Evolutionary conservation across 176 grass and related monocot species (phyloP), one percentile per base, ranked within the genome.

Genomic region (Poa annua): DNA sequence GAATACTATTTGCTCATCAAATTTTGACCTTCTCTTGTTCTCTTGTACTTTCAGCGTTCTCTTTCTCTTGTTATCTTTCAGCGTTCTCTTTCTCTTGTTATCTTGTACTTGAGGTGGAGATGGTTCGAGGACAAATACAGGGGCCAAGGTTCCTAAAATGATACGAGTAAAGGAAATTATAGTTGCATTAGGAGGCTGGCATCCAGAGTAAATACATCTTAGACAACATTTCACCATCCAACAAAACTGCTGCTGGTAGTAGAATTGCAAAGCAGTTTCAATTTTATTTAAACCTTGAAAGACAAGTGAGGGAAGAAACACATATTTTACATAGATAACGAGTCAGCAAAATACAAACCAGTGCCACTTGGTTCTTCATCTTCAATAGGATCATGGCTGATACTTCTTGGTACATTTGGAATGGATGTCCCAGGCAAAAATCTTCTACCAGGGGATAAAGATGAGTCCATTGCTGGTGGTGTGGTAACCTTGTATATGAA

Each of bases 71-170:
- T 29, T 29, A 29, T 2, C 71, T 53, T 76, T 65, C 44, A 38
- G 78, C 15, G 60, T 78, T 39, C 56, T 89, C 74, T 71, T 86
- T 78, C 54, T 85, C 70, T 75, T 88, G 34, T 86, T 90, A 39
- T 84, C 47, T 80, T 90, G 75, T 49, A 88, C 82, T 53, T 72
- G 88, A 69, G 81, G 81, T 65, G 90, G 95, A 79, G 92, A 93
- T 81, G 91, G 92, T 84, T 76, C 50, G 33, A 95, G 74, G 73
- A 5, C 36, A 24, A 88, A 83, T 53, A 64, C 64, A 69, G 51
- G 90, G 29, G 78, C 5, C 3, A 2, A 50, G 38, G 44, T 54
- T 8, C 45, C 90, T 92, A 66, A 68, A 85, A 86, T 47, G 6
- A 78, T 20, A 65, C 13, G 55, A 83, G 5, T 15, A 74, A 39